A percentile compares a stretch with the other conserved stretches of the same genome.
Evolutionary conservation across 208 protist species (phyloP).

Genomic region (Leishmania lainsoni): DNA sequence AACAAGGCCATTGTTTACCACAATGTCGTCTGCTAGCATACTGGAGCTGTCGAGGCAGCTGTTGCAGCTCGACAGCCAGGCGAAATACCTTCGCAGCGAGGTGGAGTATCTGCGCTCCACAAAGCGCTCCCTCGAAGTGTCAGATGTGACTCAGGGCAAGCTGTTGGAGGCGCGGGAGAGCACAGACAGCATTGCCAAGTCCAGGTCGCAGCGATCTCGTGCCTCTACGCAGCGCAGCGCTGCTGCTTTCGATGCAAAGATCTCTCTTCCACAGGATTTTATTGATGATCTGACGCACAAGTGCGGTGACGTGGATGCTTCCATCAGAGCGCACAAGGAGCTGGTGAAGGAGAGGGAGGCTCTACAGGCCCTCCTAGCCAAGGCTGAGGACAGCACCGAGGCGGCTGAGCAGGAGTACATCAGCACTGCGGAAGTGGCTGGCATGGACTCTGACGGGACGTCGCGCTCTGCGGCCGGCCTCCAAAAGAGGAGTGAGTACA

Average conservation of each 20-base stretch:
- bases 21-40: conserved; percentile 30
- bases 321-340: conserved; percentile 33
- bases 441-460: conserved; percentile 38
- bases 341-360: conserved; percentile 43
- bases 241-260: background rate
- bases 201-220: conserved; percentile 26
- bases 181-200: conserved; percentile 22
- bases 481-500: conserved; percentile 41
- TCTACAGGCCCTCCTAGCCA: conserved; percentile 24
- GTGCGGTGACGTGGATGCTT: conserved; percentile 42
- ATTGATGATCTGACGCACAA: conserved; percentile 58
- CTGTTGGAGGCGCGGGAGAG: conserved; percentile 37
- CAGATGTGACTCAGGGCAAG: conserved; percentile 29
- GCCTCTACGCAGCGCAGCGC: conserved; percentile 8
- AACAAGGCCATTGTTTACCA: background rate
- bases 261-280: conserved; percentile 52
- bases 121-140: conserved; percentile 40
- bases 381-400: conserved; percentile 25
- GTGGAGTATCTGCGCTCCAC: conserved; percentile 63
- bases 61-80: conserved; percentile 53
- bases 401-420: conserved; percentile 39
- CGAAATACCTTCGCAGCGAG: conserved; percentile 63
- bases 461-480: conserved; percentile 18
- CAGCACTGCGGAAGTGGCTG: conserved; percentile 33
- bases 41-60: conserved; percentile 53